Percentiles rank a stretch among this genome's conserved stretches.
These are phyloP conservation scores for Sporisorium iseilematis-ciliati DNA, from an alignment of 1,284 basidiomycete genomes.

Conservation along the genomic window DNA sequence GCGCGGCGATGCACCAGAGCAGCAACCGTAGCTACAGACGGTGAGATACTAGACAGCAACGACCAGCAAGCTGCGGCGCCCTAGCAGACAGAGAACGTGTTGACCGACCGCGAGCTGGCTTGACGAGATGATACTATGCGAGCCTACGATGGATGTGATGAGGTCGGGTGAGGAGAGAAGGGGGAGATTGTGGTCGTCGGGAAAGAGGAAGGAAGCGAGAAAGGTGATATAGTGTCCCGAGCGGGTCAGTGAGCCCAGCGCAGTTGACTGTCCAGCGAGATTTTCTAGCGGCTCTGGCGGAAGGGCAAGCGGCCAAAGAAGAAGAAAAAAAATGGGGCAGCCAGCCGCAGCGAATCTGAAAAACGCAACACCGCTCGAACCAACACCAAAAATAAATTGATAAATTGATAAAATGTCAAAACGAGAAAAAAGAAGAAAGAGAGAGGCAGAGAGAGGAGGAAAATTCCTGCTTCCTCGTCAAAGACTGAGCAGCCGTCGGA, in stretches of 20 bases:
- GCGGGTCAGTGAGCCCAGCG: neutral
- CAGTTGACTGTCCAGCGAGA: neutral
- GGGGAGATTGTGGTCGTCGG: constrained; percentile 5
- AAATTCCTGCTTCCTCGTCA: neutral
- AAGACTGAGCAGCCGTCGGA: neutral
- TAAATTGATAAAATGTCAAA: neutral
- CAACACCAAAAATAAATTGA: constrained; percentile 2
- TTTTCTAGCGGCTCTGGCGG: constrained; percentile 3
- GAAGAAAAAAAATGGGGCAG: constrained; percentile 4
- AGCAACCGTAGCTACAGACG: neutral
- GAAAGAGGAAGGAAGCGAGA: constrained; percentile 1
- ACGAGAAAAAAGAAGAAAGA: neutral
- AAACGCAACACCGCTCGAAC: constrained; percentile 5
- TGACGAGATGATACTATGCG: neutral
- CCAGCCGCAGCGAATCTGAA: constrained; percentile 8
- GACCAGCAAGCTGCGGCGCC: neutral
- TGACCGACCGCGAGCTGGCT: neutral
- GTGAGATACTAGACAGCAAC: neutral
- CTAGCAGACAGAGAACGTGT: neutral
- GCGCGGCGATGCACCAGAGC: neutral
- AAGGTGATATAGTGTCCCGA: constrained; percentile 1
- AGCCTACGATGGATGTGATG: neutral
- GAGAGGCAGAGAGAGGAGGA: neutral
- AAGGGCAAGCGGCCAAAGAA: neutral
- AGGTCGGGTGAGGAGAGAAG: neutral